phyloP scores from a whole-genome alignment of 192 early-diverging fungal genomes.

The Coemansia asiatica region DNA sequence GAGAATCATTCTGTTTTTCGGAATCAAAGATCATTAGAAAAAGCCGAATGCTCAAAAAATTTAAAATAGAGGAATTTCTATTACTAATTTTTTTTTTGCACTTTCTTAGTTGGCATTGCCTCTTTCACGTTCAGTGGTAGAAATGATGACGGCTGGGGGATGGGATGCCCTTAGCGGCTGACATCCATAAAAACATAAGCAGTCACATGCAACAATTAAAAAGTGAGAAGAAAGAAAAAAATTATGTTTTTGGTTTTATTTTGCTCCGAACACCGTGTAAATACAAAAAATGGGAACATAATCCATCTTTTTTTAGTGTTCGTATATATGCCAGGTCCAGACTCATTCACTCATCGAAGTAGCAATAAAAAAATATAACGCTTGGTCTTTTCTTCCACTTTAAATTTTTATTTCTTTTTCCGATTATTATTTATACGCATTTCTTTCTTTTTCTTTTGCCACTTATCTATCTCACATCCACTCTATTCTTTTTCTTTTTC shows the following conservation, averaged over 20 bases:
- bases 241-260: background rate
- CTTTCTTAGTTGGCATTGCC: background rate
- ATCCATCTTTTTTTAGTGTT: too few species aligned
- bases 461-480: too few species aligned
- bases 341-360: too few species aligned
- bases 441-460: too few species aligned
- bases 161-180: background rate
- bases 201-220: constrained; percentile 2
- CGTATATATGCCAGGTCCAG: too few species aligned
- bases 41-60: background rate
- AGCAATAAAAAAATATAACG: too few species aligned
- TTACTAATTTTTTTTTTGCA: background rate
- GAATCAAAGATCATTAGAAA: too few species aligned
- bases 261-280: background rate
- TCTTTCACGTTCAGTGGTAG: background rate
- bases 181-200: background rate
- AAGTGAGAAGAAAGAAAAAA: background rate
- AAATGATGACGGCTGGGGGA: background rate
- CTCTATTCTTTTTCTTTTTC: constrained; percentile 9
- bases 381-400: too few species aligned
- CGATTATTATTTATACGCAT: too few species aligned
- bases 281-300: background rate
- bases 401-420: too few species aligned
- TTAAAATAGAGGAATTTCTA: background rate
- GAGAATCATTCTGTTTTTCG: too few species aligned